Evolutionary conservation across 768 basidiomycete genomes (phyloP), one percentile per base, ranked within the genome.

Genomic region (Russula lepida): DNA sequence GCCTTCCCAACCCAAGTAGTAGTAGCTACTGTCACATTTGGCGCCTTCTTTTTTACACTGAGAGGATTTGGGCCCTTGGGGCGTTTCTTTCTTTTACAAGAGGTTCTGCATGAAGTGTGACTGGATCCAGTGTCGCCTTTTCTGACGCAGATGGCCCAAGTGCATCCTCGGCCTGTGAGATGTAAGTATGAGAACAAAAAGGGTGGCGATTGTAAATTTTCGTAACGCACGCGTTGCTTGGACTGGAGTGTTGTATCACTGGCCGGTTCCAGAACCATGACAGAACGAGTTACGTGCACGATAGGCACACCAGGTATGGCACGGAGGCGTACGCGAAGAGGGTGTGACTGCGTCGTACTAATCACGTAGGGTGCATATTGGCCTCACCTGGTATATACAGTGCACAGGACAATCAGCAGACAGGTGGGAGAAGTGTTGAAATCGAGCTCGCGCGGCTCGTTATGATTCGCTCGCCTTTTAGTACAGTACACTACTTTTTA

Each of bases 321-420:
- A 17, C 94, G 84, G 49, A 98, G 77, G 59, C 78, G 76, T 28
- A 74, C 73, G 4, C 95, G 84, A 2, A 98, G 83, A 6, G 81
- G 73, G 37, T 84, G 80, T 0, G 86, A 90, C 71, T 95, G 92
- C 0, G 91, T 84, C 27, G 92, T 91, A n/a, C n/a, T n/a, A 56
- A 98, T 75, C 32, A 92, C 84, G 74, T 98, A 98, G 93, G 85
- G 73, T 97, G 92, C 71, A 91, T 91, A 70, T 99, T 99, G 28
- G 82, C 78, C 23, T 83, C 81, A n/a, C 91, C 89, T 92, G 62
- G 11, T 56, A 11, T 28, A 49, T 7, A 41, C 17, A 23, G 19
- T 4, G 8, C 48, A 41, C 19, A 21, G 19, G 7, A 7, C 28
- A 17, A 8, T 53, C 23, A 41, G 30, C 53, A 59, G 25, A 21